Evolutionary conservation across 2,329 filamentous ascomycete genomes (phyloP), one percentile per base, ranked within the genome.

Genomic region (Diaporthe batatas): DNA sequence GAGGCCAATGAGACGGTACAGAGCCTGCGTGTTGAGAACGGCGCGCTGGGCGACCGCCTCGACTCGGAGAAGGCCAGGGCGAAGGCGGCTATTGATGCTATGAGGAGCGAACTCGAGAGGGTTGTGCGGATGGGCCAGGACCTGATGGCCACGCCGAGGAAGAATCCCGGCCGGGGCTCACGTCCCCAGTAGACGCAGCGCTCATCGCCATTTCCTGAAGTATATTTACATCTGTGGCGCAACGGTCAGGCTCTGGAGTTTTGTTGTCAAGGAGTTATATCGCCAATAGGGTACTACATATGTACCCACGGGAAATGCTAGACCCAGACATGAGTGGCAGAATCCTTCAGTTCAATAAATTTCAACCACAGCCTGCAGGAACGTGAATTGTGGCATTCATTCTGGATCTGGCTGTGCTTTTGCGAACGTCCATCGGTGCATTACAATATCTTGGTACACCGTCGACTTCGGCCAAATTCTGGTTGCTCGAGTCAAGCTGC

Each of bases 101-200:
- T 91, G 83, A 85, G 84, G 79, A 84, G 79, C 1, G 87, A 90
- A 80, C 79, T 91, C 42, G 84, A 85, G 76, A 77, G 84, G 6
- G 86, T 87, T 0, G 76, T 88, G 57, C 78, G 81, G 59, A 85
- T 86, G 81, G 86, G 86, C 73, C 79, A 83, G 68, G 84, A 84
- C 23, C 84, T 87, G 67, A 75, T 88, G 62, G 78, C 78, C 51
- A 78, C 79, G 53, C 80, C 79, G 12, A 62, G 29, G 8, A 70
- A 53, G 68, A 54, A 25, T 44, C 32, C 68, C 4, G 44, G 68
- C 10, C 34, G 55, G 14, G 47, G 29, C 21, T 44, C 32, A 54
- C 62, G 62, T 21, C 11, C 62, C 6, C 32, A 53, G 21, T 39
- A 39, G 7, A 53, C 32, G 5, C 14, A 14, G 62, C 62, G 47